Evolutionary conservation across 2,329 filamentous ascomycete genomes (phyloP), one percentile per base, ranked within the genome.

Genomic region (Spiromastix sp.): DNA sequence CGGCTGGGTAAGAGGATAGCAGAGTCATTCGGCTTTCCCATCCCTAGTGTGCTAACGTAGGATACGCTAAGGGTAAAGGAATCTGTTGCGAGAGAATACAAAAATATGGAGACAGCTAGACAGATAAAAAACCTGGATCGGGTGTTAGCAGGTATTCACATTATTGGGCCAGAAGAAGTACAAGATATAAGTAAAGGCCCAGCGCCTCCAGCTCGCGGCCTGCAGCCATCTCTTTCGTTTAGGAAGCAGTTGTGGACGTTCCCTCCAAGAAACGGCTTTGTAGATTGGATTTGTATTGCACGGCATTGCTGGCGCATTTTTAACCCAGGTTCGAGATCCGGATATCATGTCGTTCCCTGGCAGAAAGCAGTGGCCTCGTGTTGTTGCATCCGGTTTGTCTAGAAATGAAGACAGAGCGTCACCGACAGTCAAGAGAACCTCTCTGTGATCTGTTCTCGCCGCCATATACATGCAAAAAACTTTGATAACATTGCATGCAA

Each of bases 341-440:
- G 4, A 3, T 5, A 37, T 27, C 3, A 35, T 18, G 8, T 41
- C 34, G 15, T 38, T 32, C 16, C 42, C 47, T 2, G 43, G 48
- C 2, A 48, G 34, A 11, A 56, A 35, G 42, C 50, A 46, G 38
- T 44, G 31, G 25, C 42, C 39, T 15, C 43, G 32, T 1, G 53
- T 59, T 2, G 42, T 51, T 0, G 36, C 37, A 40, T 63, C 60
- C 0, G 50, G 51, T 4, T 40, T 20, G 15, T 43, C 43, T 2
- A 62, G 41, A 29, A 63, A 64, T 0, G 57, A 60, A 6, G 52
- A 46, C 8, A 63, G 50, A 0, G 53, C 56, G 40, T 62, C 59
- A 4, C 59, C 59, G 2, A 55, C 44, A 15, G 33, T 35, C 17
- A 30, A n/a, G 2, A 35, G 11, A 2, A 29, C 16, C 12, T 35